Evolutionary conservation across 2,329 filamentous ascomycete species (phyloP).

Genomic region (Xylaria sp.): DNA sequence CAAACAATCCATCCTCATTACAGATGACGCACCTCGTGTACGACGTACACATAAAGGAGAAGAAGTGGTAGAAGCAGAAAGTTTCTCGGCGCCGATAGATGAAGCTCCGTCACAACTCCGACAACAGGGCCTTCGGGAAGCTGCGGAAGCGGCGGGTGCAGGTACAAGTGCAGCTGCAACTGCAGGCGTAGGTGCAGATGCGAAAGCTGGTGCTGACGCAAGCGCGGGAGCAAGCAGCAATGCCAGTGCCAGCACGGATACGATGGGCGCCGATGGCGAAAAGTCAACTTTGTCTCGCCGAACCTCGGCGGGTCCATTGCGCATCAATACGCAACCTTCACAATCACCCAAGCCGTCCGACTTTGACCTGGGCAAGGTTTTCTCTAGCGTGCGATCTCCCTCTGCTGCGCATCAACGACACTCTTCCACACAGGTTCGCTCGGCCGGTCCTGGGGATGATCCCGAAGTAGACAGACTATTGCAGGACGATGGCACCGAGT

Average conservation of each 20-base stretch:
- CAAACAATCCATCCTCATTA: constrained; percentile 83
- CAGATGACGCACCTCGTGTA: constrained; percentile 77
- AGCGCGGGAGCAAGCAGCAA: constrained; percentile 4
- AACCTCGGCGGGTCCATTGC: constrained; percentile 45
- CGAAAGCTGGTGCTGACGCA: constrained; percentile 1
- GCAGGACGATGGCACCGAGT: constrained; percentile 79
- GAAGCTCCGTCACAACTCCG: constrained; percentile 47
- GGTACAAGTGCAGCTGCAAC: constrained; percentile 15
- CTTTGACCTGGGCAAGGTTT: constrained; percentile 87
- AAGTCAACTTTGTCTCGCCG: constrained; percentile 29
- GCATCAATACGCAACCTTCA: constrained; percentile 52
- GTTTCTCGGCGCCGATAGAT: constrained; percentile 43
- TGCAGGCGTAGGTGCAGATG: constrained; percentile 2
- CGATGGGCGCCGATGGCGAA: constrained; percentile 15
- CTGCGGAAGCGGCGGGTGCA: constrained; percentile 28
- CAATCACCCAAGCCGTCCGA: constrained; percentile 61
- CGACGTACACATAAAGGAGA: constrained; percentile 94
- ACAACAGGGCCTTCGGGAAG: constrained; percentile 43
- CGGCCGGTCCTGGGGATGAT: constrained; percentile 71
- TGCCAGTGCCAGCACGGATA: constrained; percentile 15
- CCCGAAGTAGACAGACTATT: constrained; percentile 89
- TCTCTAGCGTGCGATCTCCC: constrained; percentile 81
- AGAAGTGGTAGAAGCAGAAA: constrained; percentile 82
- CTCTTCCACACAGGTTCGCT: constrained; percentile 53
- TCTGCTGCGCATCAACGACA: constrained; percentile 54